Conservation (phyloP, 192 early-diverging fungal genomes). For the Linnemannia exigua region DNA sequence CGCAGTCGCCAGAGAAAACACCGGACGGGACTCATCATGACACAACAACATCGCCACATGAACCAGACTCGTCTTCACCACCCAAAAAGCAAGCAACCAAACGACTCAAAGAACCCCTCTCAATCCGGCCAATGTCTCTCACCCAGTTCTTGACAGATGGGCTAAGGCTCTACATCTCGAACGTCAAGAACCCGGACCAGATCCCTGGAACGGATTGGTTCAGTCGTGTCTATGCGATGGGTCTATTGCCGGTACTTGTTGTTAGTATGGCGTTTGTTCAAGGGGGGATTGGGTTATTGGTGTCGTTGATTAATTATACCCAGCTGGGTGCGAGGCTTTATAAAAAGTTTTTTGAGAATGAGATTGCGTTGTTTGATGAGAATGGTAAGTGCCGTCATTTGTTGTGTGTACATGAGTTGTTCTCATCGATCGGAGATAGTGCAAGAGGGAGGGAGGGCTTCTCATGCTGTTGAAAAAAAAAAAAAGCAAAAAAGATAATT, state of each 20-base stretch:
- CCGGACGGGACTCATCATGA: background rate
- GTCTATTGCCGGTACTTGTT: slow-evolving; percentile 29
- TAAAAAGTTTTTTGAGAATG: slow-evolving; percentile 24
- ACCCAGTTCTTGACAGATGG: slow-evolving; percentile 26
- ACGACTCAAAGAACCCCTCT: slow-evolving; percentile 26
- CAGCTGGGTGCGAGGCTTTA: slow-evolving; percentile 18
- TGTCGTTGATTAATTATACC: slow-evolving; percentile 34
- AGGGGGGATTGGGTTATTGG: slow-evolving; percentile 30
- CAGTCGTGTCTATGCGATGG: slow-evolving; percentile 44
- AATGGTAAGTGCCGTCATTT: slow-evolving; percentile 22
- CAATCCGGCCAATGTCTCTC: slow-evolving; percentile 25
- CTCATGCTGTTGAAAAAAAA: no score
- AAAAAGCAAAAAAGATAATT: no score
- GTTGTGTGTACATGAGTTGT: background rate
- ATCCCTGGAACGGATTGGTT: slow-evolving; percentile 42
- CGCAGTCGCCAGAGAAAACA: background rate
- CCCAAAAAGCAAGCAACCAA: background rate
- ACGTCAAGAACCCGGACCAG: slow-evolving; percentile 30
- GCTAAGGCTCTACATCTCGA: slow-evolving; percentile 14
- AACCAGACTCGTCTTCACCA: background rate
- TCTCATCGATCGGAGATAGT: background rate
- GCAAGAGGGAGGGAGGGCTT: no score
- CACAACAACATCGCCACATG: background rate
- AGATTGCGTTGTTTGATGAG: slow-evolving; percentile 47
- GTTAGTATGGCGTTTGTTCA: slow-evolving; percentile 35